Evolutionary conservation across 345 rosid genomes (phyloP).

Genomic region (Streptanthus diversifolius): DNA sequence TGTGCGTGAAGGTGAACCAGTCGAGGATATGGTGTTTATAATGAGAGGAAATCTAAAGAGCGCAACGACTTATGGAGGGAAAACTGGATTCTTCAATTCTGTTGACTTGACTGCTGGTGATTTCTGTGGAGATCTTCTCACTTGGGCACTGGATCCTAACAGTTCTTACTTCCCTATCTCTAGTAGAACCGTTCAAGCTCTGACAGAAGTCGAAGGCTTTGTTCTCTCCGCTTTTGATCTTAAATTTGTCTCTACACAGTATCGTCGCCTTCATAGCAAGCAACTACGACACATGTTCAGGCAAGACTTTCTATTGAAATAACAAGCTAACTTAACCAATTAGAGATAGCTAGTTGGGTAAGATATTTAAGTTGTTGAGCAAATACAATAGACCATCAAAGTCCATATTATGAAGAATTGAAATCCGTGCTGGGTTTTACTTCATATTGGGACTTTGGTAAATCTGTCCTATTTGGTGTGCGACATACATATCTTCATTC

Average conservation of each 20-base stretch:
- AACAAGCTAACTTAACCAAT: background rate
- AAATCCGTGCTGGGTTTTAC: no score
- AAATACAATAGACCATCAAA: no score
- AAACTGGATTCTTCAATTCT: slow-evolving; percentile 33
- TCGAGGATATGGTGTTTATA: slow-evolving; percentile 42
- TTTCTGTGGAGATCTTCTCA: slow-evolving; percentile 43
- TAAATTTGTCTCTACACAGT: slow-evolving; percentile 35
- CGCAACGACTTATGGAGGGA: slow-evolving; percentile 41
- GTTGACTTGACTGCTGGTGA: slow-evolving; percentile 20
- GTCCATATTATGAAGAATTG: no score
- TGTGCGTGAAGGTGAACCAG: slow-evolving; percentile 44
- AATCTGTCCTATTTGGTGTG: background rate
- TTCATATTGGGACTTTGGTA: no score
- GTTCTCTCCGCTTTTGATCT: slow-evolving; percentile 38
- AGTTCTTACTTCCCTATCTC: slow-evolving; percentile 37
- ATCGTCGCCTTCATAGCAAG: slow-evolving; percentile 39
- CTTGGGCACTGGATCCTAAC: slow-evolving; percentile 52
- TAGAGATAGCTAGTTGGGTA: background rate
- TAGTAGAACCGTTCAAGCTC: slow-evolving; percentile 32
- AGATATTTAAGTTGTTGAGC: background rate
- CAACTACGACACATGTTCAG: slow-evolving; percentile 34
- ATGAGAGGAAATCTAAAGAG: slow-evolving; percentile 33
- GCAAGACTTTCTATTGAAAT: background rate
- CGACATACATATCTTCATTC: background rate
- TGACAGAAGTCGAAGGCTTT: slow-evolving; percentile 43